phyloP scores from a whole-genome alignment of 2,329 filamentous ascomycete species.

The Colletotrichum abscissum region DNA sequence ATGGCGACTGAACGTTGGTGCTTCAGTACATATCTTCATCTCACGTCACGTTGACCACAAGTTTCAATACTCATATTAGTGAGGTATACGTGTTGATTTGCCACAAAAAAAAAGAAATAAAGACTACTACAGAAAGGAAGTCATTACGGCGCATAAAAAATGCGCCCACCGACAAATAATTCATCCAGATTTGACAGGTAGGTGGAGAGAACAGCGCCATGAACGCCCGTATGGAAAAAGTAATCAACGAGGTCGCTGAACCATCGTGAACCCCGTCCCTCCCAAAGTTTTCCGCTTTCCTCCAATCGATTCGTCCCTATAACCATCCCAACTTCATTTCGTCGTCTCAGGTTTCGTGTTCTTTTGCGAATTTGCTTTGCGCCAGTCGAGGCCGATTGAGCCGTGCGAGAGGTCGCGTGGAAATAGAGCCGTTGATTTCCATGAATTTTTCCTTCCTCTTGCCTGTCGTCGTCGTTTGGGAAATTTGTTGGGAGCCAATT shows the following conservation, averaged over 20 bases:
- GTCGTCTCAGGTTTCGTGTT: background rate
- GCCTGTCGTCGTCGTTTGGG: background rate
- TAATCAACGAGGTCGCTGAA: background rate
- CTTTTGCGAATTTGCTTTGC: background rate
- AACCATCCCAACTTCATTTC: conserved; percentile 18
- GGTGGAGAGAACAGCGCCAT: background rate
- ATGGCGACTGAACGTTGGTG: background rate
- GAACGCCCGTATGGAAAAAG: conserved; percentile 16
- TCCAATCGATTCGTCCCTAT: conserved; percentile 7
- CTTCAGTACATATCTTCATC: background rate
- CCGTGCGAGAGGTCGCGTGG: background rate
- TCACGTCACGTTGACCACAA: background rate
- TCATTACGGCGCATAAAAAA: conserved; percentile 1
- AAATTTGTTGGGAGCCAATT: background rate
- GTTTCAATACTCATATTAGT: background rate
- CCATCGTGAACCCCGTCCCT: conserved; percentile 9
- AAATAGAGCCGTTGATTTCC: background rate
- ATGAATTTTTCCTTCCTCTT: no score
- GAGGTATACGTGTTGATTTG: background rate
- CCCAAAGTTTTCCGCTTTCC: background rate
- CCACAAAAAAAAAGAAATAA: no score
- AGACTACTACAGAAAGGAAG: background rate
- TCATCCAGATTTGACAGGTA: background rate
- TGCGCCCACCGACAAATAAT: background rate
- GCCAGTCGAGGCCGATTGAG: background rate